Evolutionary conservation across 441 rosid species (phyloP).

Genomic region (Kokia cookei): DNA sequence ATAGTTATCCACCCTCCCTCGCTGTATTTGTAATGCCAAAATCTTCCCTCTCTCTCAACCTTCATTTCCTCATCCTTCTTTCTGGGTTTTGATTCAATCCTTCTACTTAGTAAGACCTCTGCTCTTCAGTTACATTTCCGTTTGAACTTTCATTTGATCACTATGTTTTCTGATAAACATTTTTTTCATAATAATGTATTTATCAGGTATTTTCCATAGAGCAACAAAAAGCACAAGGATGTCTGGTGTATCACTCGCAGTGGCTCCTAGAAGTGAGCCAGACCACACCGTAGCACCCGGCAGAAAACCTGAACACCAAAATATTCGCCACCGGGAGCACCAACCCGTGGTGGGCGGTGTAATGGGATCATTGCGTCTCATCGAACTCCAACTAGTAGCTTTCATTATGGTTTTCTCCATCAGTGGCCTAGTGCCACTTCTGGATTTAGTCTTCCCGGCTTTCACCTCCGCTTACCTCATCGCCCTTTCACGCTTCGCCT

Average conservation of each 20-base stretch:
- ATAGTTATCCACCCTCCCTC: not conserved
- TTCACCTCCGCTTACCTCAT: slow-evolving; percentile 64
- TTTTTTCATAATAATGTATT: too few species aligned
- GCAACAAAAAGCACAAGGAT: slow-evolving; percentile 16
- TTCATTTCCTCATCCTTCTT: not conserved
- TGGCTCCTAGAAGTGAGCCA: slow-evolving; percentile 36
- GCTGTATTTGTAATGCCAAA: not conserved
- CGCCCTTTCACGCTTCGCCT: slow-evolving; percentile 61
- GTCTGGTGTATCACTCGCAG: slow-evolving; percentile 80
- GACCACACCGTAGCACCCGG: slow-evolving; percentile 19
- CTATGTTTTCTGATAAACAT: too few species aligned
- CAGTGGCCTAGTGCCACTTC: slow-evolving; percentile 81
- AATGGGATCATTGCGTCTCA: slow-evolving; percentile 75
- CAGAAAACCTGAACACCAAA: slow-evolving; percentile 15
- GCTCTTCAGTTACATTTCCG: not conserved
- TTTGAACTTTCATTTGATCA: not conserved
- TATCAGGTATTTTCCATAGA: not conserved
- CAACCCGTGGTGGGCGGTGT: slow-evolving; percentile 29
- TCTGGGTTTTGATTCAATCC: not conserved
- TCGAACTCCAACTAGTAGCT: slow-evolving; percentile 81
- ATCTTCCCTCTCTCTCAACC: not conserved
- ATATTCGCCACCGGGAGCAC: not conserved
- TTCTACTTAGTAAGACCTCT: not conserved
- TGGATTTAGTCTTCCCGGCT: slow-evolving; percentile 73
- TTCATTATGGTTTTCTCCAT: slow-evolving; percentile 80